These are phyloP conservation scores for Pezicula carpinea DNA, from an alignment of 2,329 filamentous ascomycete species.

Conservation along the genomic window DNA sequence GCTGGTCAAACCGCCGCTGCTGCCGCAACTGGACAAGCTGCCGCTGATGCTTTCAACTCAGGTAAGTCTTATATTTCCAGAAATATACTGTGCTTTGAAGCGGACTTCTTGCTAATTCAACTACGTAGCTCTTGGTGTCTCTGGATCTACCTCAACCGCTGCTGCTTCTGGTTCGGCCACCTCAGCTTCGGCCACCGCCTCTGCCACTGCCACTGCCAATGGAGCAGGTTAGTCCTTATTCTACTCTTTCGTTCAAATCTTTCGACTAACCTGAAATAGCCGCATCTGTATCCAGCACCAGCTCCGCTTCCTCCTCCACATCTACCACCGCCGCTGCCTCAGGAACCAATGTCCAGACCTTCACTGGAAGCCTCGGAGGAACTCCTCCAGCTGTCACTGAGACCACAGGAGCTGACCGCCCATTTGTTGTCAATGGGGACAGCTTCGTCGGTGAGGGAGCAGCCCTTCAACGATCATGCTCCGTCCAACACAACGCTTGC, in stretches of 20 bases:
- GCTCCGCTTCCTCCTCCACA: not conserved
- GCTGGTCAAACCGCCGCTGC: slow-evolving; percentile 8
- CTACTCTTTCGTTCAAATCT: not conserved
- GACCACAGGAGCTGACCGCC: slow-evolving; percentile 43
- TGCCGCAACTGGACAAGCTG: slow-evolving; percentile 22
- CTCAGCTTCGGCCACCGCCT: slow-evolving; percentile 4
- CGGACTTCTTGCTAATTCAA: slow-evolving; percentile 1
- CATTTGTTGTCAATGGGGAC: slow-evolving; percentile 51
- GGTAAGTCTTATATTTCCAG: slow-evolving; percentile 7
- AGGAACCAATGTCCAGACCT: slow-evolving; percentile 34
- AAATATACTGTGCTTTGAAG: not conserved
- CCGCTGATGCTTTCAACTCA: slow-evolving; percentile 30
- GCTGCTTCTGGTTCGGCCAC: not conserved
- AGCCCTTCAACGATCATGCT: slow-evolving; percentile 56
- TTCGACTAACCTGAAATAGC: not conserved
- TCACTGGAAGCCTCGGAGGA: slow-evolving; percentile 45
- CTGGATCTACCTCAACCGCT: not conserved
- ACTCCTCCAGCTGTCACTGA: slow-evolving; percentile 43
- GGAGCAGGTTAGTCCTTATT: not conserved
- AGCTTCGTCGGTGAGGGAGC: slow-evolving; percentile 52
- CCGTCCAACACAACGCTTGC: slow-evolving; percentile 59
- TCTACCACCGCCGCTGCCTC: slow-evolving; percentile 7
- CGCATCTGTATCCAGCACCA: not conserved
- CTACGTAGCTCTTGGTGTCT: too few species aligned
- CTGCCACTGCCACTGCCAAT: slow-evolving; percentile 5